phyloP scores from a whole-genome alignment of 2,329 filamentous ascomycete species.

The Ascocoryne sarcoides region DNA sequence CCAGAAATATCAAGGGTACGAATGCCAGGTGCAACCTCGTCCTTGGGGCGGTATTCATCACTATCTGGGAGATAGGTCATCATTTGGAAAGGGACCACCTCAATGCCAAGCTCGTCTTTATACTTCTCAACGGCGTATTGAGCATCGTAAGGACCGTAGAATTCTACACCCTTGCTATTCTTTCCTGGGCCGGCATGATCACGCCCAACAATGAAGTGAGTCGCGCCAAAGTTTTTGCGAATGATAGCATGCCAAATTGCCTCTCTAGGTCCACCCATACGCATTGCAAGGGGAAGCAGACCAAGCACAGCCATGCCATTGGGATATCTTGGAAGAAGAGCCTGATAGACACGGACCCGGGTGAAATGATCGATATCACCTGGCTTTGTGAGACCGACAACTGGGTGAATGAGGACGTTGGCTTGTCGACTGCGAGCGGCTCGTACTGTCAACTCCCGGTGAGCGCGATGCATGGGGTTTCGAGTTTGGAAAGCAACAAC shows the following conservation, averaged over 20 bases:
- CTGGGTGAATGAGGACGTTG: constrained; percentile 97
- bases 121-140: constrained; percentile 96
- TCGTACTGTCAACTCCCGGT: constrained; percentile 94
- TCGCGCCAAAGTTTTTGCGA: constrained; percentile 98
- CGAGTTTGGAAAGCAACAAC: constrained; percentile 98
- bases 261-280: constrained; percentile 97
- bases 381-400: constrained; percentile 96
- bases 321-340: constrained; percentile 89
- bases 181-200: constrained; percentile 97
- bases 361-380: constrained; percentile 99
- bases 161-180: constrained; percentile 94
- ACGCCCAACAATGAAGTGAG: constrained; percentile 98
- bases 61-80: constrained; percentile 98
- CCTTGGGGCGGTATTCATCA: constrained; percentile 91
- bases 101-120: constrained; percentile 91
- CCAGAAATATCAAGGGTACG: constrained; percentile 84
- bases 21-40: constrained; percentile 75
- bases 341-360: constrained; percentile 96
- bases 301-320: constrained; percentile 98
- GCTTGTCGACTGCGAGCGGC: constrained; percentile 92
- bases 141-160: constrained; percentile 97
- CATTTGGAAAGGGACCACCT: constrained; percentile 98
- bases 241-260: constrained; percentile 99
- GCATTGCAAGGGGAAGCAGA: constrained; percentile 92
- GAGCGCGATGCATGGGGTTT: constrained; percentile 98